Percentiles rank a stretch among this genome's conserved stretches.
These are phyloP conservation scores for Tuber brumale DNA, from an alignment of 495 filamentous ascomycete species.

Conservation along the genomic window DNA sequence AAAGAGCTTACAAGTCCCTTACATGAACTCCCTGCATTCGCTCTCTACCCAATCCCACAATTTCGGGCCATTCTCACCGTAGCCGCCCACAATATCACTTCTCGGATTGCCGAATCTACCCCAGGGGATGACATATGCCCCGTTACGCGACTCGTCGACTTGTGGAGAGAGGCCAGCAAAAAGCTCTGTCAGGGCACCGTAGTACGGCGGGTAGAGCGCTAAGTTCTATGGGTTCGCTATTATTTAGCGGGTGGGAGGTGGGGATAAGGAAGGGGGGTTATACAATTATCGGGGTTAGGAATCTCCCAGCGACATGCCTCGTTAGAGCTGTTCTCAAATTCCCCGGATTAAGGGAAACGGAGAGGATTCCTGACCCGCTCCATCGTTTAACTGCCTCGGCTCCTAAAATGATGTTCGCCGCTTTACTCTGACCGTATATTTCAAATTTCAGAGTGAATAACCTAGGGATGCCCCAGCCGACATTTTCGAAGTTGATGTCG, in stretches of 20 bases:
- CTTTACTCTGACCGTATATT: slow-evolving; percentile 28
- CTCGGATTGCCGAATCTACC: slow-evolving; percentile 40
- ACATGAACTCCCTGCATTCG: slow-evolving; percentile 38
- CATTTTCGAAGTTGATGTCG: slow-evolving; percentile 19
- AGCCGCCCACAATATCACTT: slow-evolving; percentile 40
- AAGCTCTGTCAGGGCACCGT: slow-evolving; percentile 45
- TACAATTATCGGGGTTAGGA: not conserved
- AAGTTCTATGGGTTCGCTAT: slow-evolving; percentile 9
- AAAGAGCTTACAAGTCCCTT: not conserved
- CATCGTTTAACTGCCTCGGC: slow-evolving; percentile 21
- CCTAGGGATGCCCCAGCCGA: not conserved
- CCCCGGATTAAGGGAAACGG: slow-evolving; percentile 18
- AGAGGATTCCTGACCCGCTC: slow-evolving; percentile 11
- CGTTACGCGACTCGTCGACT: slow-evolving; percentile 39
- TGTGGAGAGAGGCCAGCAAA: slow-evolving; percentile 44
- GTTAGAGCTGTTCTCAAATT: slow-evolving; percentile 29
- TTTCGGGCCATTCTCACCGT: slow-evolving; percentile 32
- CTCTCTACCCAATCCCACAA: slow-evolving; percentile 46
- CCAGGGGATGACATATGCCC: slow-evolving; percentile 45
- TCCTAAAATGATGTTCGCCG: slow-evolving; percentile 16
- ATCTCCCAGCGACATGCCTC: not conserved
- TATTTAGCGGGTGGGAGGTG: slow-evolving; percentile 10
- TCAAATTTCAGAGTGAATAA: not conserved
- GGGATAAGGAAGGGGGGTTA: not conserved
- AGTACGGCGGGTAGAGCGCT: slow-evolving; percentile 20